Base-by-base conservation (phyloP, 441 rosid species). In the Adansonia rubrostipa region DNA sequence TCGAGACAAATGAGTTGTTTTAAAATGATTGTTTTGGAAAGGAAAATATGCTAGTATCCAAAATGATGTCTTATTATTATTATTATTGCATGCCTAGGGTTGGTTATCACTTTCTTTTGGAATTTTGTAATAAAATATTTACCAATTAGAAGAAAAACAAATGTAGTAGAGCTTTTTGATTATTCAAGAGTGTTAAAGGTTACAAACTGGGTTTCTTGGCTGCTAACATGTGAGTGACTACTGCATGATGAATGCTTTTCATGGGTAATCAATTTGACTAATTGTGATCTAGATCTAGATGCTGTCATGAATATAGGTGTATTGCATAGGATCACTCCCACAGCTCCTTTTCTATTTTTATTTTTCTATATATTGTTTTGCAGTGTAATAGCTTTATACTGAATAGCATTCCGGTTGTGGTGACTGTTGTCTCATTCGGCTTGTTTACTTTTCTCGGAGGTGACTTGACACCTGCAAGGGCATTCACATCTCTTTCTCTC, bases 371-470 rank as follows among this genome's bases (percentile, higher is more conserved):
- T 51, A 80, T 85, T 82, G 47, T 79, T 75, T 77, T 84, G 89
- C 97, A 97, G 99, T 83, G 72, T 44, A 97, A 97, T 81, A 77
- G 86, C 83, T 97, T 95, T 83, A 78, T 97, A 58, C 89, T 97
- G 67, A 95, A 93, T 85, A 92, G 97, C 88, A 83, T 92, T 74
- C 99, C 99, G n/a, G 98, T 95, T 74, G 71, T 92, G 83, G 99
- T 95, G 83, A 93, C 99, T 75, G 98, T 93, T 81, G 78, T 90
- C 74, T 93, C 99, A 75, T 97, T 97, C 85, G 98, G 98, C 60
- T 78, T 93, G 88, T 97, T 90, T 89, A 92, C 99, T 78, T 80
- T 97, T 84, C 98, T 97, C 80, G 99, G 99, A 73, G 99, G 99
- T 79, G 88, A 95, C 87, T 88, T 95, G 85, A 95, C 99, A 84